Evolutionary conservation across 179 eudicot genomes (phyloP), one percentile per base, ranked within the genome.

Genomic region (Actinidia arguta): DNA sequence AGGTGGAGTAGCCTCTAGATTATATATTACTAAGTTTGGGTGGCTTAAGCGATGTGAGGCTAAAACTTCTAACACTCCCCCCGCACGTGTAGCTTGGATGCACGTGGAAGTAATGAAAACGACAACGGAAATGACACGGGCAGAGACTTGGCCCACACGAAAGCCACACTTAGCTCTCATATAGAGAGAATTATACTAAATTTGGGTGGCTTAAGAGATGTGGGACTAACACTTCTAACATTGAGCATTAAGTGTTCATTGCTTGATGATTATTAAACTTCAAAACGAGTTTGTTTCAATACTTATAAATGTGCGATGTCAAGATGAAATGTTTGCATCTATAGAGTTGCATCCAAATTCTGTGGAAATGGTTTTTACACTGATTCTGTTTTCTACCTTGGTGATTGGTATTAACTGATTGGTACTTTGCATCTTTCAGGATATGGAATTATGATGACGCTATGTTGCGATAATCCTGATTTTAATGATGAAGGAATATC

Each of bases 381-480:
- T 22, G 31, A 56, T 39, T 54, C 0, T 8, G 17, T 11, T 52
- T 56, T 27, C n/a, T 66, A 12, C 47, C 9, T 24, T 46, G 16
- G 13, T 4, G 52, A 20, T 8, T 17, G 52, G 9, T 62, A 36
- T 36, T 70, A 17, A 12, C 76, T 68, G 25, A 42, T 79, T 76
- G 55, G 16, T 63, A 50, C 44, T n/a, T 73, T 27, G 42, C 52
- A 5, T 78, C 63, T n/a, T 75, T 42, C 83, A 96, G 99, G 88
- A 91, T 96, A 44, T 96, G 99, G 99, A 96, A 96, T 88, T 96
- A 93, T 55, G 98, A 94, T 90, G 98, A 94, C 87, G 93, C 93
- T 44, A 86, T 92, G 36, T 83, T 95, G 71, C 86, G 95, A 89
- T 82, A 96, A 95, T 88, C 94, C 93, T 84, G 92, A 91, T n/a